Base-by-base conservation (phyloP, 208 protist species). In the Crithidia mellificae region DNA sequence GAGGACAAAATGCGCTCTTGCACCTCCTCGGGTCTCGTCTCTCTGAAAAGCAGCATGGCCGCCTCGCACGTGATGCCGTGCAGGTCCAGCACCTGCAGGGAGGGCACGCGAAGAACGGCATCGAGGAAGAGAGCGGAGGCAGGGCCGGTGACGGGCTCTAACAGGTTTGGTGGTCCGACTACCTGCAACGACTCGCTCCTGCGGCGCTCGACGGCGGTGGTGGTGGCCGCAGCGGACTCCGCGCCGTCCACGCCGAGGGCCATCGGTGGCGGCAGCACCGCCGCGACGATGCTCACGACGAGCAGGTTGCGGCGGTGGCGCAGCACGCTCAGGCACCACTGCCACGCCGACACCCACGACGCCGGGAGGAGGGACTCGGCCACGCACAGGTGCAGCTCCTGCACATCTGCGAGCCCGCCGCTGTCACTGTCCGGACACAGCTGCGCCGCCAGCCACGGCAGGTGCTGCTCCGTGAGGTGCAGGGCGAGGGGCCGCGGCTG, bases 381-480 rank as follows among this genome's bases (percentile, higher is more conserved):
- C 4, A 89, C 63, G 24, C 62, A 57, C 14, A 73, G 27, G 59
- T 86, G 71, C 53, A 89, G 72, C 56, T 84, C 84, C 62, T 80
- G 58, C 38, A 86, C n/a, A 32, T 80, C 54, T 8, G 59, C 46
- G 5, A 82, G 61, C 9, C 63, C 74, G 24, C 68, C 77, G 20
- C 44, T 36, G 15, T 68, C 63, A 15, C 55, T 61, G 72, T 78
- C 74, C 2, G 62, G 71, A 25, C 65, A 67, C 15, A 89, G 72
- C 63, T 75, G 66, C 20, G 14, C 30, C 22, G 80, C 77, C 36
- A 89, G 68, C 84, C 84, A 89, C 25, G 70, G 77, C 24, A 86
- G 63, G 52, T 86, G 80, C 49, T 61, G 54, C 44, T 89, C 84
- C 2, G 84, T 89, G 22, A 89, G 7, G 72, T 89, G 80, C 5